phyloP scores from a whole-genome alignment of 108 stramenopile genomes.

The Nitzschia putrida region DNA sequence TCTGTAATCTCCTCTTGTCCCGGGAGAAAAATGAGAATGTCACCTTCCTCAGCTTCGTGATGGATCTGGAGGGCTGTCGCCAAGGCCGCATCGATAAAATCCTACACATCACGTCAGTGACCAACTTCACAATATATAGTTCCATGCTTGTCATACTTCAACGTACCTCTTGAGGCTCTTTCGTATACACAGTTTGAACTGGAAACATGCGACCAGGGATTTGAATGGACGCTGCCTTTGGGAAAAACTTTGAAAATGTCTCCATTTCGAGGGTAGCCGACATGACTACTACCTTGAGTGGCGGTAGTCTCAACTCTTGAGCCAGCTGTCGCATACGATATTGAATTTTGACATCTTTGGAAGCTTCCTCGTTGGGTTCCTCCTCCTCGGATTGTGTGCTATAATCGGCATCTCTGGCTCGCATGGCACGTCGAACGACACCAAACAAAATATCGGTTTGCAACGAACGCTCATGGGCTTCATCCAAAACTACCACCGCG shows the following conservation, averaged over 20 bases:
- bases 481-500: slow-evolving; percentile 91
- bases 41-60: slow-evolving; percentile 65
- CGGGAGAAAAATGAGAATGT: slow-evolving; percentile 94
- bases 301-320: slow-evolving; percentile 49
- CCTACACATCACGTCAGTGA: slow-evolving; percentile 24
- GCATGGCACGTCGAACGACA: slow-evolving; percentile 80
- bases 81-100: slow-evolving; percentile 84
- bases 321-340: slow-evolving; percentile 45
- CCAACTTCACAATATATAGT: background rate
- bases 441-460: slow-evolving; percentile 96
- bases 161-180: slow-evolving; percentile 59
- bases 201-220: slow-evolving; percentile 89
- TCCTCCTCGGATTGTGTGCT: slow-evolving; percentile 2
- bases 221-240: slow-evolving; percentile 51
- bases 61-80: slow-evolving; percentile 89
- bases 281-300: slow-evolving; percentile 93
- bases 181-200: slow-evolving; percentile 81
- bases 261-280: slow-evolving; percentile 93
- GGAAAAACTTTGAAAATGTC: slow-evolving; percentile 84
- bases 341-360: slow-evolving; percentile 49
- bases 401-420: slow-evolving; percentile 39
- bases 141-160: background rate
- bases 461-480: slow-evolving; percentile 95
- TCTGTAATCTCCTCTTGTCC: slow-evolving; percentile 95
- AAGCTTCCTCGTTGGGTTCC: slow-evolving; percentile 15